Percentiles rank a stretch among this genome's conserved stretches.
phyloP scores from a whole-genome alignment of 2,329 filamentous ascomycete genomes.

The Hymenoscyphus repandus region DNA sequence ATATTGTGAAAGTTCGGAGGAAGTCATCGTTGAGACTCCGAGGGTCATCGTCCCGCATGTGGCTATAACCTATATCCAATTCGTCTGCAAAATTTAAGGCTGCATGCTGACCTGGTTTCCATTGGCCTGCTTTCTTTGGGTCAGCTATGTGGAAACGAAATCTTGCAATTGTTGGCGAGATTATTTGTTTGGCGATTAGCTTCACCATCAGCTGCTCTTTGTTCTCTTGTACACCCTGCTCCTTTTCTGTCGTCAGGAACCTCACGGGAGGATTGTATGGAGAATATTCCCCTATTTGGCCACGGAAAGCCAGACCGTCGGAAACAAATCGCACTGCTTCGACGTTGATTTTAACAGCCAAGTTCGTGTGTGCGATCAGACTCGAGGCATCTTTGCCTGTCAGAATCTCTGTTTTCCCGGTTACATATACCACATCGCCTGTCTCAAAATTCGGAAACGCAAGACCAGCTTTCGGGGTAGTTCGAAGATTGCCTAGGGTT shows the following conservation, averaged over 20 bases:
- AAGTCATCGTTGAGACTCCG: conserved; percentile 79
- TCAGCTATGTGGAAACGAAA: conserved; percentile 52
- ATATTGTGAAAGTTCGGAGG: conserved; percentile 77
- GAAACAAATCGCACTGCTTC: conserved; percentile 56
- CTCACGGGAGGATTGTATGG: conserved; percentile 77
- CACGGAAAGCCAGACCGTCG: conserved; percentile 63
- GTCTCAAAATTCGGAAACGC: conserved; percentile 70
- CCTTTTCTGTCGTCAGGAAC: conserved; percentile 54
- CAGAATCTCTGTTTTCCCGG: conserved; percentile 63
- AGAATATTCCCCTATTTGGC: conserved; percentile 51
- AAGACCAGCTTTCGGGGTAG: conserved; percentile 63
- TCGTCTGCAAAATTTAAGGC: conserved; percentile 68
- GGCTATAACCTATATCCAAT: conserved; percentile 68
- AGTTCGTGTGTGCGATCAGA: conserved; percentile 63
- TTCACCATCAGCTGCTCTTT: conserved; percentile 38
- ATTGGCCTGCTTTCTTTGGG: conserved; percentile 35
- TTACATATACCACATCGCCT: conserved; percentile 66
- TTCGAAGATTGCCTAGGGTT: conserved; percentile 69
- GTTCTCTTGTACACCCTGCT: conserved; percentile 5
- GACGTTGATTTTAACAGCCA: conserved; percentile 66
- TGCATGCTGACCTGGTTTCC: conserved; percentile 70
- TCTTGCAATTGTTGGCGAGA: conserved; percentile 63
- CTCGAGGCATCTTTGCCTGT: conserved; percentile 55
- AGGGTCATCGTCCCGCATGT: conserved; percentile 81
- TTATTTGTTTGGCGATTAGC: conserved; percentile 49